Evolutionary conservation across 805 yeast genomes (phyloP), one percentile per base, ranked within the genome.

Genomic region (Starmerella stigmatis): DNA sequence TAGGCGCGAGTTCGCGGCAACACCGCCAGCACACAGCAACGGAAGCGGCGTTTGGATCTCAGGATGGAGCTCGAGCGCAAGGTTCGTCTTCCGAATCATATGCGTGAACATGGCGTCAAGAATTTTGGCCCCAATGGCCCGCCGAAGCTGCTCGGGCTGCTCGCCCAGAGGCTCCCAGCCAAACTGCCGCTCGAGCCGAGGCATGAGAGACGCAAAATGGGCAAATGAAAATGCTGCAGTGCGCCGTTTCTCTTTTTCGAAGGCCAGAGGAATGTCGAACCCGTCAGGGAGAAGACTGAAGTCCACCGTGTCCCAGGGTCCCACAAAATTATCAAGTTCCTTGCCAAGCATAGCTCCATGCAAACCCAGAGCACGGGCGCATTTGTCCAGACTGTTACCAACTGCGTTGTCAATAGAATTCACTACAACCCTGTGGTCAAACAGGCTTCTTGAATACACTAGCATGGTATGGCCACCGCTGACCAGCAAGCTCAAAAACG

Each of bases 391-490:
- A 0, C 95, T 81, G 62, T 89, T 96, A 0, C 98, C 98, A 3
- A 81, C 81, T 0, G 98, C 96, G 23, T 86, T 82, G 58, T 88
- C 98, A 16, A 76, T 64, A 0, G 94, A 83, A 56, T 86, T 73
- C 17, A 80, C 76, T 4, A 86, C 60, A 1, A 89, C 73, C 47
- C 76, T 78, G 64, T 92, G 98, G 2, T 80, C 71, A 0, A 68
- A 49, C 1, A 86, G 54, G 15, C 79, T 65, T 25, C 62, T 64
- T 45, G 88, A 79, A 7, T 76, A 66, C 1, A 89, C 94, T 21
- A 88, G 65, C 78, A 86, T 78, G 0, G 97, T 88, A 58, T 92
- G 98, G 0, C 98, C 98, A 0, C 98, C 98, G 56, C 94, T 81
- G 15, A 79, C 88, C 25, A 92, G 64, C 21, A 92, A 65, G 55